Conservation (phyloP, 225 moss, liverwort and hornwort species). For the Physcomitrellopsis africana region DNA sequence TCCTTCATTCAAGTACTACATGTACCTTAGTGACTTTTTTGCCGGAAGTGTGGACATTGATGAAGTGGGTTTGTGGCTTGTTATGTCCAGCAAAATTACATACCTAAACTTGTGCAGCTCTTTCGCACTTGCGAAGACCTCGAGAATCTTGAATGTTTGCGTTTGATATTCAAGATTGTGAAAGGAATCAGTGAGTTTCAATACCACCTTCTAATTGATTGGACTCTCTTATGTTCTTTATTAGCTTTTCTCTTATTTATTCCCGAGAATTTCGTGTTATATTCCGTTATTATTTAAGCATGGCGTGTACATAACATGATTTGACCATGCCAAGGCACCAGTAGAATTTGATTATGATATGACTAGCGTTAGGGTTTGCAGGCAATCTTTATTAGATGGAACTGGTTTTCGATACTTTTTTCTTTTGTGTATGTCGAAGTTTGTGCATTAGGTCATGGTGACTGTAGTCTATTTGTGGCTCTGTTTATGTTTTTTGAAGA, state of each 20-base stretch:
- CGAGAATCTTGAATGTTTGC: constrained; percentile 84
- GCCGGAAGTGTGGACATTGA: constrained; percentile 27
- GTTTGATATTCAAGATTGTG: constrained; percentile 84
- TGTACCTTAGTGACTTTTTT: constrained; percentile 7
- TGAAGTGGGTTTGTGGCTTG: constrained; percentile 33
- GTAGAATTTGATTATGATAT: constrained; percentile 10
- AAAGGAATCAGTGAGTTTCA: constrained; percentile 96
- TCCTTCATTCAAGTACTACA: constrained; percentile 1
- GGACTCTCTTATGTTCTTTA: constrained; percentile 12
- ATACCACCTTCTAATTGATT: constrained; percentile 13
- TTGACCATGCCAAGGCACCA: constrained; percentile 24
- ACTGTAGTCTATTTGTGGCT: constrained; percentile 6
- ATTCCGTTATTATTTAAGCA: constrained; percentile 3
- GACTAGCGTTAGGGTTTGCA: constrained; percentile 23
- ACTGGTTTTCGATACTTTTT: constrained; percentile 17
- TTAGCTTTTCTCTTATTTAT: constrained; percentile 7
- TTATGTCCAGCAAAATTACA: constrained; percentile 77
- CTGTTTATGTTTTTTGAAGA: background rate
- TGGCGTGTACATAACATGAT: constrained; percentile 24
- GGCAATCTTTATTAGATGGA: constrained; percentile 1
- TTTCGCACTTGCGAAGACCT: constrained; percentile 95
- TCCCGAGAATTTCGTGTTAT: background rate
- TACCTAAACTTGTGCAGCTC: constrained; percentile 85
- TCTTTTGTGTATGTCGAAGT: constrained; percentile 6
- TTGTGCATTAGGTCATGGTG: constrained; percentile 13